phyloP scores from a whole-genome alignment of 169 alveolate genomes.

The Haemoproteus tartakovskyi region DNA sequence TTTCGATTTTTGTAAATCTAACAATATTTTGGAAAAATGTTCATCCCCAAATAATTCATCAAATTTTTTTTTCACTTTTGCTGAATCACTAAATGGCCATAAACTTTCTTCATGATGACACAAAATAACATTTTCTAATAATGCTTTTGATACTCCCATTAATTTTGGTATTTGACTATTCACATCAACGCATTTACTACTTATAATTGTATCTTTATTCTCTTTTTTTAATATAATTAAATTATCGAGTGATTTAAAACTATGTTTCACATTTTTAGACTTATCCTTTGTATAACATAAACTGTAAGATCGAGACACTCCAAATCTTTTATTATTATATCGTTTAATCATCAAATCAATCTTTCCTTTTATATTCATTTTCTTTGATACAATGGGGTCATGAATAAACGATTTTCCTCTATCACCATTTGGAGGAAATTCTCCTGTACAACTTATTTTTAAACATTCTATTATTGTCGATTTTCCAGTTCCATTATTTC shows the following conservation, averaged over 20 bases:
- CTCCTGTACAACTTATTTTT: constrained; percentile 92
- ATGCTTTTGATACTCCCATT: constrained; percentile 92
- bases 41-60: constrained; percentile 92
- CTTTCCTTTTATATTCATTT: constrained; percentile 88
- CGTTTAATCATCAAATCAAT: constrained; percentile 80
- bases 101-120: constrained; percentile 97
- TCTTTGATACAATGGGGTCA: constrained; percentile 87
- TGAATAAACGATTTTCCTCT: constrained; percentile 93
- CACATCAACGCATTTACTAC: constrained; percentile 86
- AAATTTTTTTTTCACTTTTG: constrained; percentile 92
- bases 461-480: constrained; percentile 97
- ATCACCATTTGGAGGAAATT: constrained; percentile 94
- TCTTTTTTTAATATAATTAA: constrained; percentile 42
- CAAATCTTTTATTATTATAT: constrained; percentile 68
- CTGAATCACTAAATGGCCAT: constrained; percentile 95
- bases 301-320: constrained; percentile 80
- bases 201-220: constrained; percentile 60
- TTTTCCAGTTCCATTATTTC: constrained; percentile 98
- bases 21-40: constrained; percentile 70
- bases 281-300: constrained; percentile 75
- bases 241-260: constrained; percentile 71
- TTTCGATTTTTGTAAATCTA: constrained; percentile 58
- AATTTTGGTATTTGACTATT: constrained; percentile 90
- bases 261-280: constrained; percentile 69
- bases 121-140: constrained; percentile 94